Base-by-base conservation (phyloP, 148 eudicot species). In the Nyssa sinensis region DNA sequence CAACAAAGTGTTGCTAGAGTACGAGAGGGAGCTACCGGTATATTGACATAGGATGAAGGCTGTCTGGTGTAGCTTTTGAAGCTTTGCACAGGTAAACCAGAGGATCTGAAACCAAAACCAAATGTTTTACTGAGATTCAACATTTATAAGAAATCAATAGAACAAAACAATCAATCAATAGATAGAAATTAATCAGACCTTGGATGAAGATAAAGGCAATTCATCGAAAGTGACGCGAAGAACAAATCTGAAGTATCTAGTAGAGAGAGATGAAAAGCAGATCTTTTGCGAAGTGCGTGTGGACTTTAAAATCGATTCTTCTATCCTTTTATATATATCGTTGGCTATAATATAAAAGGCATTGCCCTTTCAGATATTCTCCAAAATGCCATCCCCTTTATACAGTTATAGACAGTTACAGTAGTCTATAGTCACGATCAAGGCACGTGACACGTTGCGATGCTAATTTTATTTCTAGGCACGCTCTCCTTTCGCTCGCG, bases 131-230 rank as follows among this genome's bases (percentile, higher is more conserved):
- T 35, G 27, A 24, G 7, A 19, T 7, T 17, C 66, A 67, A 60
- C 16, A 44, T 31, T 57, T 28, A 39, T 1, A 23, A 66, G 10
- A 47, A 57, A 17, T 30, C 10, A 44, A n/a, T 21, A 10, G 14
- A 27, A 19, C 13, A 37, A 19, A 7, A 4, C 10, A 65, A 78
- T 47, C 32, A 63, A 39, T 30, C n/a, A 25, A 32, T 3, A 29
- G n/a, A 23, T 34, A 1, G 19, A 77, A 44, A n/a, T 5, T 2
- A 41, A 62, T 10, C 7, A 4, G 69, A 83, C 92, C 92, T 88
- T 24, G 95, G 80, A 34, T 86, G 80, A 71, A 78, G 80, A 11
- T 85, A 88, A 65, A 90, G 95, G 74, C 89, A 90, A 37, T 86
- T 86, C 95, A 90, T 90, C 66, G 75, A 62, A 65, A 68, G 59